Evolutionary conservation across 73 alveolate genomes (phyloP).

Genomic region (Tetrahymena elliotti): DNA sequence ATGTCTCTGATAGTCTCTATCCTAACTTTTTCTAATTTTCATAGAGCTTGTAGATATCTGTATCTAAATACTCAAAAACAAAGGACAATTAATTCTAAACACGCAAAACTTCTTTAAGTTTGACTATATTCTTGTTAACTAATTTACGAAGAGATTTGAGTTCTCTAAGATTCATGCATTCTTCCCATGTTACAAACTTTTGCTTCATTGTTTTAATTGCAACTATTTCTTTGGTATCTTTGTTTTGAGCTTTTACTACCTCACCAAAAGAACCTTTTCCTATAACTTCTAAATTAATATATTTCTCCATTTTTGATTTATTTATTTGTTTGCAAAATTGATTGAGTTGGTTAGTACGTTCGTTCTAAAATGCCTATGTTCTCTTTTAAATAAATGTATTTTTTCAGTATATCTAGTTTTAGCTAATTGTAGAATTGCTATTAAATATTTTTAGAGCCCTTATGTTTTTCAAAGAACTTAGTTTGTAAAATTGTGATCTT

Average conservation of each 20-base stretch:
- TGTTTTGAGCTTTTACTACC: conserved; percentile 68
- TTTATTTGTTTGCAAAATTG: not conserved
- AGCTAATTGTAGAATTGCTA: not conserved
- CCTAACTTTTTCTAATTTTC: conserved; percentile 58
- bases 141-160: conserved; percentile 87
- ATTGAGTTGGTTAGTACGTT: not conserved
- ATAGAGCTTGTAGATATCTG: conserved; percentile 61
- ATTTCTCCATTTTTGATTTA: conserved; percentile 73
- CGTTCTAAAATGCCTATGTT: not conserved
- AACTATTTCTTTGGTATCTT: conserved; percentile 77
- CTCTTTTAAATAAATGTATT: not conserved
- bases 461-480: not conserved
- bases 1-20: conserved; percentile 63
- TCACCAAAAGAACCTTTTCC: conserved; percentile 95
- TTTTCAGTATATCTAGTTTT: not conserved
- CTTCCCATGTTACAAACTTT: conserved; percentile 91
- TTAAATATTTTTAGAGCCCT: not conserved
- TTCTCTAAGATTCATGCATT: conserved; percentile 95
- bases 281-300: conserved; percentile 63
- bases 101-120: conserved; percentile 87
- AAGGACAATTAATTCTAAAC: conserved; percentile 77
- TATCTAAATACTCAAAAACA: conserved; percentile 90
- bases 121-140: conserved; percentile 85
- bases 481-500: not conserved
- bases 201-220: conserved; percentile 92